Conservation (phyloP, 1,139 yeast genomes). For the Blastobotrys petasosporus region DNA sequence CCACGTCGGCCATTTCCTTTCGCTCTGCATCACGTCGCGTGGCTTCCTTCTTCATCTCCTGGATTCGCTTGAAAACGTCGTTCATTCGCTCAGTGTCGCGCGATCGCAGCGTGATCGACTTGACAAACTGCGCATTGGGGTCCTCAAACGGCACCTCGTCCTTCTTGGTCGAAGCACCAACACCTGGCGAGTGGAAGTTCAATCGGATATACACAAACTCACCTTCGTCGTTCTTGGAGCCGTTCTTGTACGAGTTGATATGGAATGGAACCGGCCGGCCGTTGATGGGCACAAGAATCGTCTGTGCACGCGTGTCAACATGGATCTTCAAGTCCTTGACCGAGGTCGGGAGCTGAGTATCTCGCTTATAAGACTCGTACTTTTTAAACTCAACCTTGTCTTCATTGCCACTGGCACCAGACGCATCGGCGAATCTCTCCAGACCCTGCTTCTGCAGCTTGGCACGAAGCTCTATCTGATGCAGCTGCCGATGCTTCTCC, state of each 20-base stretch:
- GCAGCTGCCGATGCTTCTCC: constrained; percentile 75
- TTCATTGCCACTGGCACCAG: constrained; percentile 59
- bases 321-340: constrained; percentile 82
- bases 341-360: constrained; percentile 78
- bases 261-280: constrained; percentile 99
- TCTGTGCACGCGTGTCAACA: constrained; percentile 82
- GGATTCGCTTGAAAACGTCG: constrained; percentile 83
- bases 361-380: constrained; percentile 91
- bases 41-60: constrained; percentile 87
- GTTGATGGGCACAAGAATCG: constrained; percentile 82
- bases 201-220: constrained; percentile 85
- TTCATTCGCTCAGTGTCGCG: constrained; percentile 89
- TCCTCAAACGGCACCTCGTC: constrained; percentile 89
- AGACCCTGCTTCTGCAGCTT: constrained; percentile 78
- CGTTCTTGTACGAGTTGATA: constrained; percentile 87
- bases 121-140: constrained; percentile 77
- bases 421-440: constrained; percentile 31
- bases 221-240: constrained; percentile 94
- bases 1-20: constrained; percentile 91
- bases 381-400: constrained; percentile 75
- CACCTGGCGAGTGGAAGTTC: constrained; percentile 92
- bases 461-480: constrained; percentile 77
- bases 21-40: constrained; percentile 86
- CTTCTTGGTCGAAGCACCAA: constrained; percentile 57
- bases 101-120: constrained; percentile 83